A percentile compares a stretch with the other conserved stretches of the same genome.
These are phyloP conservation scores for Oryza australiensis DNA, from an alignment of 176 grass and related monocot genomes.

Conservation along the genomic window DNA sequence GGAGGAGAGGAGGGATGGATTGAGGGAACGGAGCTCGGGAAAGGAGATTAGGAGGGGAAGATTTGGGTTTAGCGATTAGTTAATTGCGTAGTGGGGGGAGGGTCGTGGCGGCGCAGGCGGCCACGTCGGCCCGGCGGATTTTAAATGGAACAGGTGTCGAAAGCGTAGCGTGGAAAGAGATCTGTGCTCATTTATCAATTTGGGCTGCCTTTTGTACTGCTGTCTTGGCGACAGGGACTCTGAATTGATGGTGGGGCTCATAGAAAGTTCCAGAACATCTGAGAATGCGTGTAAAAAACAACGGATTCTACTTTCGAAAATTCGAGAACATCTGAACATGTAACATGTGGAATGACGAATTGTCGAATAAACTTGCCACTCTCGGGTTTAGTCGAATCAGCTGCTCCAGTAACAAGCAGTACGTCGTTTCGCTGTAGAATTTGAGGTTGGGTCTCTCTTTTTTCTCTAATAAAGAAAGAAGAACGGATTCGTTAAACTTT, in stretches of 20 bases:
- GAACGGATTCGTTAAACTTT: too few species aligned
- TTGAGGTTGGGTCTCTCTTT: too few species aligned
- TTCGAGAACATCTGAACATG: not conserved
- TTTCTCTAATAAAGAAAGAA: too few species aligned
- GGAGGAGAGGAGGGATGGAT: not conserved
- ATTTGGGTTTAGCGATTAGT: conserved; percentile 4
- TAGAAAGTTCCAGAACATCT: not conserved
- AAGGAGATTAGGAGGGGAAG: not conserved
- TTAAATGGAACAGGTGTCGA: conserved; percentile 49
- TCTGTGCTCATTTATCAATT: not conserved
- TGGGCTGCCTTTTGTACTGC: not conserved
- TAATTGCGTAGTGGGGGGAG: conserved; percentile 18
- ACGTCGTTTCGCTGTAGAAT: not conserved
- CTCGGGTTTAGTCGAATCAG: too few species aligned
- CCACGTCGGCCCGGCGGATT: conserved; percentile 35
- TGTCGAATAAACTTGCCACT: not conserved
- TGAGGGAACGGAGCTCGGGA: not conserved
- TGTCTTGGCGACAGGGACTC: not conserved
- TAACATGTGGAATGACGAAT: not conserved
- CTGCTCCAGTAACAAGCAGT: too few species aligned
- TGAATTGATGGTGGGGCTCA: not conserved
- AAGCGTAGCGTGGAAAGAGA: not conserved
- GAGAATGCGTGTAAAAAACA: not conserved
- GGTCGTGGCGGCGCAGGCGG: conserved; percentile 3
- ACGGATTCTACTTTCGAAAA: not conserved